A percentile compares a stretch with the other conserved stretches of the same genome.
These are phyloP conservation scores for Hymenoscyphus fructigenus DNA, from an alignment of 2,329 filamentous ascomycete species.

Conservation along the genomic window DNA sequence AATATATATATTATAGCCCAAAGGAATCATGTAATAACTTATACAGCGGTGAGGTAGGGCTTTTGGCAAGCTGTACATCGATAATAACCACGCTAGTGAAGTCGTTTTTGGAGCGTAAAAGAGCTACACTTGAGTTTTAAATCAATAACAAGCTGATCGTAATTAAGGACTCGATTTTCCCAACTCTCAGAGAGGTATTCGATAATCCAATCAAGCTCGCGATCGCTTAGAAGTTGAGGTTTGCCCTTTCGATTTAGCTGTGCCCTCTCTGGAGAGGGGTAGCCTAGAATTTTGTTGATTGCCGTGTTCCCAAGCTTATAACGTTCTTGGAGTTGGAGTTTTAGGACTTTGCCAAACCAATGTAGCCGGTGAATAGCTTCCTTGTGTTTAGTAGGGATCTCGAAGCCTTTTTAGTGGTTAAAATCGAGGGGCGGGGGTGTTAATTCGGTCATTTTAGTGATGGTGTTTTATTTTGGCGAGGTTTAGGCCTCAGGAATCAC, in stretches of 20 bases:
- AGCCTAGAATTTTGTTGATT: background rate
- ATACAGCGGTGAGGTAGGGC: no score
- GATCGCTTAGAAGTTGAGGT: background rate
- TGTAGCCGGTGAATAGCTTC: constrained; percentile 16
- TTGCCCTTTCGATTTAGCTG: background rate
- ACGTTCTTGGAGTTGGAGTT: background rate
- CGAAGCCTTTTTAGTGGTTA: constrained; percentile 11
- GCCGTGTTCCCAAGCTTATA: constrained; percentile 3
- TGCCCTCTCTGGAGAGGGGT: background rate
- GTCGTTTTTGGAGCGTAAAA: no score
- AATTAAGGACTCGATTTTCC: background rate
- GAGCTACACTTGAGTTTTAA: background rate
- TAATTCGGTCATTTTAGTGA: no score
- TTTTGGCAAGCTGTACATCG: no score
- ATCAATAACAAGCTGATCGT: background rate
- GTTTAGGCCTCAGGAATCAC: no score
- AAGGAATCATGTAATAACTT: no score
- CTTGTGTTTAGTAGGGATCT: constrained; percentile 17
- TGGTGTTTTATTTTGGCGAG: no score
- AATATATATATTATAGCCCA: no score
- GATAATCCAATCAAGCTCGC: constrained; percentile 8
- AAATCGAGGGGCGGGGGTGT: constrained; percentile 11
- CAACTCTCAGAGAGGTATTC: background rate
- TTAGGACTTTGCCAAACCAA: constrained; percentile 12
- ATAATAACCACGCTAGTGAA: no score